These are phyloP conservation scores for Maudiozyma barnettii DNA, from an alignment of 805 yeast species.

Conservation along the genomic window DNA sequence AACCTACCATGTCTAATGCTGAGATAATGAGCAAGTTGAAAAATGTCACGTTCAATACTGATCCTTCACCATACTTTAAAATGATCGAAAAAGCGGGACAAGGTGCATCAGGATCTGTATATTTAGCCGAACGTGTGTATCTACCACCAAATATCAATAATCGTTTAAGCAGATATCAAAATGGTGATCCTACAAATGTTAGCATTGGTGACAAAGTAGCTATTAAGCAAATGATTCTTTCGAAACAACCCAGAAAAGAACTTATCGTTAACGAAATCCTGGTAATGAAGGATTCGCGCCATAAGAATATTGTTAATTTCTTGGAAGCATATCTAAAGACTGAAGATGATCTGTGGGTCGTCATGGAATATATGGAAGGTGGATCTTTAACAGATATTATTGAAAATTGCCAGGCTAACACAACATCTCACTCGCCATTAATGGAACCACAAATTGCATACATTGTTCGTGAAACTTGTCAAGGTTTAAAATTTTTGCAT, in stretches of 20 bases:
- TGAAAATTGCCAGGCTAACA: conserved; percentile 62
- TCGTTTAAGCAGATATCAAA: conserved; percentile 8
- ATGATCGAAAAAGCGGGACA: conserved; percentile 86
- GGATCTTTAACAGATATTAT: conserved; percentile 95
- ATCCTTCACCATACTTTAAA: conserved; percentile 76
- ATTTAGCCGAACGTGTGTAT: conserved; percentile 60
- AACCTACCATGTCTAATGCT: conserved; percentile 67
- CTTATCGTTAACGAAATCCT: conserved; percentile 89
- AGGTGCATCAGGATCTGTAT: conserved; percentile 97
- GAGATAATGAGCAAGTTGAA: conserved; percentile 75
- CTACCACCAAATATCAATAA: conserved; percentile 22
- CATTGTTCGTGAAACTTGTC: conserved; percentile 80
- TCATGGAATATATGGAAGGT: conserved; percentile 99
- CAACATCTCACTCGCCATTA: conserved; percentile 32
- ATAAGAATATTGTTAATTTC: conserved; percentile 89
- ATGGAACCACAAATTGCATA: conserved; percentile 86
- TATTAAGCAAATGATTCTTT: conserved; percentile 89
- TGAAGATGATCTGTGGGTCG: conserved; percentile 85
- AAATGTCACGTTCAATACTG: conserved; percentile 70
- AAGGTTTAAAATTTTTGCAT: conserved; percentile 87
- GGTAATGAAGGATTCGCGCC: conserved; percentile 94
- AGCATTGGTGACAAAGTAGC: conserved; percentile 67
- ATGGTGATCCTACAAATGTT: conserved; percentile 10
- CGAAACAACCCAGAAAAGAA: conserved; percentile 88
- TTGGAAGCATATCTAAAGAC: conserved; percentile 82